Evolutionary conservation across 495 filamentous ascomycete species (phyloP), one percentile per base, ranked within the genome.

Genomic region (Lentithecium fluviatile): DNA sequence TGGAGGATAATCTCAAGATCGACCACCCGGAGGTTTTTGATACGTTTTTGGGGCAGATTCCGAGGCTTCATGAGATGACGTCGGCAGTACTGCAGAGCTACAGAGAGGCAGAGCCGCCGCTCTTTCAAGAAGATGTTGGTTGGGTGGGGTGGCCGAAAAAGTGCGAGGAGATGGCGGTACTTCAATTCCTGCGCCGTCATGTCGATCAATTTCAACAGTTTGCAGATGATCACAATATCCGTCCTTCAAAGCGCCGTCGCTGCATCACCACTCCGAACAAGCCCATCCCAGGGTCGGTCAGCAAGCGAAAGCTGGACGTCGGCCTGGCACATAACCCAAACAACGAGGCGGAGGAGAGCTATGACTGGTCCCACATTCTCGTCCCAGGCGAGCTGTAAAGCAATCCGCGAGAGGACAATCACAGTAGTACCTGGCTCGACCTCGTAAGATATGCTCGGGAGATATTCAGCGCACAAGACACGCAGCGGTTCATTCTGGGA

Each of bases 191-290:
- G 2, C 38, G 59, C 52, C 26, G 42, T 38, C 52, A 62, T 26
- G 23, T 56, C 43, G 42, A 62, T 24, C 51, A 56, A 50, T 50
- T 62, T 55, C 49, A 48, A 34, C 59, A 1, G 19, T 56, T 32
- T 61, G 58, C 58, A 21, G 42, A 61, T 40, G 50, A 61, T 7
- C 48, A 47, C 17, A 59, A 32, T 21, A 49, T 61, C 58, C 47
- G 50, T 19, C 62, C 62, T 34, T 48, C 50, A 40, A 66, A 60
- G 50, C 42, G 40, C 49, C 56, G 62, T 6, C 62, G 62, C 36
- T 66, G 48, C 59, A 60, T 66, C 26, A 43, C 58, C 12, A 55
- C 59, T 36, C 62, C 62, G 24, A 66, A 66, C 43, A 62, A 45
- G 45, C 52, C 63, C 37, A 58, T 66, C 20, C 59, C 63, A 46